A percentile compares a stretch with the other conserved stretches of the same genome.
Evolutionary conservation across 768 basidiomycete genomes (phyloP).

Genomic region (Pisolithus albus): DNA sequence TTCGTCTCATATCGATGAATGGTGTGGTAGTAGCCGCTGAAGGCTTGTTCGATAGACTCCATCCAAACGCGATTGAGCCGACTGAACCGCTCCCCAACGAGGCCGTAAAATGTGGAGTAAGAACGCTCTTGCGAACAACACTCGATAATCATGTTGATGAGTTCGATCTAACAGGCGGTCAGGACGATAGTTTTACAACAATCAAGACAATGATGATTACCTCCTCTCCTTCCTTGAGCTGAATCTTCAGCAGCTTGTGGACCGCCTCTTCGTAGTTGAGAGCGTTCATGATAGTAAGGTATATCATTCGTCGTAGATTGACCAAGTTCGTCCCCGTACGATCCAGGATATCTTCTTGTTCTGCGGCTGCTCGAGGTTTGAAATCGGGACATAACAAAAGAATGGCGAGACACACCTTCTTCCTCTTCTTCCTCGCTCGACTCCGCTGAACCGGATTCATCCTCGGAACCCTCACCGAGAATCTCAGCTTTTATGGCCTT

Average conservation of each 20-base stretch:
- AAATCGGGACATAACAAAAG: slow-evolving; percentile 22
- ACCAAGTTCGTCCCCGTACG: slow-evolving; percentile 93
- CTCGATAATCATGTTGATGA: slow-evolving; percentile 98
- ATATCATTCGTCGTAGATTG: slow-evolving; percentile 89
- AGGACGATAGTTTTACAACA: not conserved
- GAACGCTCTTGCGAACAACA: slow-evolving; percentile 99
- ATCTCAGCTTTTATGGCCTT: slow-evolving; percentile 89
- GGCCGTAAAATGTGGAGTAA: slow-evolving; percentile 95
- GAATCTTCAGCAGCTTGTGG: slow-evolving; percentile 92
- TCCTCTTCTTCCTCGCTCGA: slow-evolving; percentile 64
- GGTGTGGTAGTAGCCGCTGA: slow-evolving; percentile 86
- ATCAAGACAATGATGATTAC: slow-evolving; percentile 35
- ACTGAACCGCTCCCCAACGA: slow-evolving; percentile 93
- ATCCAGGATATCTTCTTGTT: slow-evolving; percentile 89
- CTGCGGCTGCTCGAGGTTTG: slow-evolving; percentile 47
- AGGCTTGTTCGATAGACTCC: slow-evolving; percentile 81
- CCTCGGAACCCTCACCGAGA: slow-evolving; percentile 80
- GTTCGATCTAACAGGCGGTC: slow-evolving; percentile 60
- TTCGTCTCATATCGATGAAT: slow-evolving; percentile 99
- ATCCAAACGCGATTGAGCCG: slow-evolving; percentile 95
- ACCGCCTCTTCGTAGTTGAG: slow-evolving; percentile 98
- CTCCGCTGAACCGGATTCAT: slow-evolving; percentile 56
- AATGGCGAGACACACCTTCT: slow-evolving; percentile 20
- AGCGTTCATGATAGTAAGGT: slow-evolving; percentile 98
- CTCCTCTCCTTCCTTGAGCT: slow-evolving; percentile 90